A percentile compares a stretch with the other conserved stretches of the same genome.
Conservation (phyloP, 495 filamentous ascomycete genomes). For the Aspergillus nanangensis region DNA sequence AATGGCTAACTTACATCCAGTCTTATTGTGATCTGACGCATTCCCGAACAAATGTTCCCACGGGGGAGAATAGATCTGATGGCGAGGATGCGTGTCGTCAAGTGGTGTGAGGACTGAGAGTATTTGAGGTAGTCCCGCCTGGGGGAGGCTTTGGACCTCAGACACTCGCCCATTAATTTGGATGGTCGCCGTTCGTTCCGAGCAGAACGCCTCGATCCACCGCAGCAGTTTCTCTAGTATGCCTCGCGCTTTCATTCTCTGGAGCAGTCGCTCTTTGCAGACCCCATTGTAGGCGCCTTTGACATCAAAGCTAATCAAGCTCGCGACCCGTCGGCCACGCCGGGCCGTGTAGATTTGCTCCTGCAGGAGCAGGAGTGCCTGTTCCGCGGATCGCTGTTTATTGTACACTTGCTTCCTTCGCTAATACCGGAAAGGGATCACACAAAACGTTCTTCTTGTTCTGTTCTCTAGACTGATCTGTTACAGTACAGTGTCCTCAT, state of each 20-base stretch:
- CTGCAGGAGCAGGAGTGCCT: too few species aligned
- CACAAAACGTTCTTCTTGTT: too few species aligned
- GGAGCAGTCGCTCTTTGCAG: slow-evolving; percentile 23
- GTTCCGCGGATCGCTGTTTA: too few species aligned
- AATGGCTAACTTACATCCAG: not conserved
- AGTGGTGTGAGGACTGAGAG: not conserved
- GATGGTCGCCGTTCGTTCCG: slow-evolving; percentile 12
- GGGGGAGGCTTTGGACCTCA: too few species aligned
- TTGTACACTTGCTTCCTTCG: too few species aligned
- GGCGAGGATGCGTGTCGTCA: not conserved
- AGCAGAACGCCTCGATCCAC: slow-evolving; percentile 30
- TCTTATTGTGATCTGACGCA: slow-evolving; percentile 1
- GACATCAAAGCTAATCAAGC: slow-evolving; percentile 37
- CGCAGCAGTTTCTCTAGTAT: slow-evolving; percentile 22
- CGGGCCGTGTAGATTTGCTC: too few species aligned
- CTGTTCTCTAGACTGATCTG: too few species aligned
- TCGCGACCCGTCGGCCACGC: slow-evolving; percentile 11
- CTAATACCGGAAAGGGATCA: too few species aligned
- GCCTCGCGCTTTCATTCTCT: slow-evolving; percentile 20
- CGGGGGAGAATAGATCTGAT: not conserved
- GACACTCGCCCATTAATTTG: too few species aligned
- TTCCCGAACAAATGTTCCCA: not conserved
- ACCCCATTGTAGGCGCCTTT: slow-evolving; percentile 41
- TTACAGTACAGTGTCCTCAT: too few species aligned
- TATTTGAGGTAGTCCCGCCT: too few species aligned